Base-by-base conservation (phyloP, 2,329 filamentous ascomycete species). In the Fusarium vanettenii region DNA sequence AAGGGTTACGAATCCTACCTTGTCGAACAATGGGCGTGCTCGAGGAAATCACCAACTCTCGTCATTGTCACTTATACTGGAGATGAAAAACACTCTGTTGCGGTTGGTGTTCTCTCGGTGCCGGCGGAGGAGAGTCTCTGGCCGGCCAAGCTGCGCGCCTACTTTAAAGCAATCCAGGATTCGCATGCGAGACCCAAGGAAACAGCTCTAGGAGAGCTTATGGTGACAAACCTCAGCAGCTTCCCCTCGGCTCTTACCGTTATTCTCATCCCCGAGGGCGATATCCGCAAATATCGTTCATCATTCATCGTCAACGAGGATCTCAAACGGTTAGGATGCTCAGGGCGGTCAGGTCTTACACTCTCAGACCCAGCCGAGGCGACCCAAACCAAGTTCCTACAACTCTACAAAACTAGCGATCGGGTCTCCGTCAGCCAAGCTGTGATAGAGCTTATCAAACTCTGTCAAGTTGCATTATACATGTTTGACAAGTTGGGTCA, bases 11-110 rank as follows among this genome's bases (percentile, higher is more conserved):
- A 98, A 82, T 88, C 96, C 71, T 98, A 98, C 83, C 85, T 98
- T 18, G 95, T 98, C 74, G 97, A 98, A 82, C 97, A 99, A 87
- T 99, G 97, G 97, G 95, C 95, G 7, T 98, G 95, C 83, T 98
- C 96, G 14, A 91, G 97, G 62, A 89, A 92, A 66, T 95, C 97
- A 72, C 96, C 96, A 1, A 98, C 96, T 18, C 94, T 97, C 73
- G 90, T 97, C 60, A 97, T 98, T 74, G 94, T 93, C 48, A 98
- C 95, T 4, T 98, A 97, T 80, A 98, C 96, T 0, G 97, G 96
- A 64, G 95, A 98, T 78, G 88, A 91, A 37, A 91, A 91, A 37
- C 93, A 98, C 81, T 90, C 88, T 1, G 91, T 97, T n/a, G 84
- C 93, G 10, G 95, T 94, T 6, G 92, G 93, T 5, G 92, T 98